Evolutionary conservation across 495 filamentous ascomycete species (phyloP).

Genomic region (Aspergillus campestris): DNA sequence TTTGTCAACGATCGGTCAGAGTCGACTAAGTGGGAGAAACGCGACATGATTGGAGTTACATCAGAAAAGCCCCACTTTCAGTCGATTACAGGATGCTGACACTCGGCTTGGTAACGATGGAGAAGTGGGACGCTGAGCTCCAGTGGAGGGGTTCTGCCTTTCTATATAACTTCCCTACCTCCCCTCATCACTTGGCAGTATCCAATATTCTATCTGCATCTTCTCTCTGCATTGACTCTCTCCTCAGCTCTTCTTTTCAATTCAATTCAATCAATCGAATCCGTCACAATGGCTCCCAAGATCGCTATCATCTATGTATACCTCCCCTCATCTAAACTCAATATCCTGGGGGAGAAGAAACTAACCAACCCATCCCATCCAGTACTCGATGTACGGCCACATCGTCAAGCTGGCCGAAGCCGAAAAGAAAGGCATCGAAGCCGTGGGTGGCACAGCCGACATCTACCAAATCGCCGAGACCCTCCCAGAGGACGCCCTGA

Average conservation of each 20-base stretch:
- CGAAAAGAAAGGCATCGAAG: constrained; percentile 83
- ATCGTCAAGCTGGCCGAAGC: constrained; percentile 77
- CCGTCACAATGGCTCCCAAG: constrained; percentile 77
- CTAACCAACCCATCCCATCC: constrained; percentile 8
- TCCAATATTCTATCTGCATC: not conserved
- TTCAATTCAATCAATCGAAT: not conserved
- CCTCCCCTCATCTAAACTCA: constrained; percentile 9
- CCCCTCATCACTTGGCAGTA: too few relatives aligned
- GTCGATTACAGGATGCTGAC: constrained; percentile 9
- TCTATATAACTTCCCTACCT: too few relatives aligned
- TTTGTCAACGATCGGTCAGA: constrained; percentile 37
- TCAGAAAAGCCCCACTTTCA: constrained; percentile 5
- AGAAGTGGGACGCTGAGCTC: too few relatives aligned
- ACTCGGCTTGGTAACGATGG: too few relatives aligned
- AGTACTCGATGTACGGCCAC: constrained; percentile 98
- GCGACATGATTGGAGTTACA: not conserved
- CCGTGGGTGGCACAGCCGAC: constrained; percentile 70
- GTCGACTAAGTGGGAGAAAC: constrained; percentile 8
- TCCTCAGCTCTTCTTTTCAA: not conserved
- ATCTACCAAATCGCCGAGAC: constrained; percentile 87
- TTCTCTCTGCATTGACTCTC: constrained; percentile 1
- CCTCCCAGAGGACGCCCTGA: constrained; percentile 69
- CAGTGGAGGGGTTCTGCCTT: too few relatives aligned
- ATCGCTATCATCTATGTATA: constrained; percentile 84
- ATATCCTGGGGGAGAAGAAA: not conserved